These are phyloP conservation scores for Monilinia fructicola DNA, from an alignment of 2,329 filamentous ascomycete species.

Conservation along the genomic window DNA sequence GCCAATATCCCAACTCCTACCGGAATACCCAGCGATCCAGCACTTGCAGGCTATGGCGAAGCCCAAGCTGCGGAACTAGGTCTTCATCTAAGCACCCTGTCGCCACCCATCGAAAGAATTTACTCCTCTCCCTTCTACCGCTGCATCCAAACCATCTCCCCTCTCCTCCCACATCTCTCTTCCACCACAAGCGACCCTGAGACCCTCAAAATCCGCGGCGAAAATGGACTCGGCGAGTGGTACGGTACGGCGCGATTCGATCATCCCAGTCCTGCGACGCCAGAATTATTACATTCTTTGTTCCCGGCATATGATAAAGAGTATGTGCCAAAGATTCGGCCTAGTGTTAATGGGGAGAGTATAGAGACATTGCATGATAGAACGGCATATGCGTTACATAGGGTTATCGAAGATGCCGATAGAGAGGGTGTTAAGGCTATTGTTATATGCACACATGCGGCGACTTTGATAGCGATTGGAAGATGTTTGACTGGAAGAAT, in stretches of 20 bases:
- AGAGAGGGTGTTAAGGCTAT: constrained; percentile 66
- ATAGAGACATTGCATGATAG: constrained; percentile 79
- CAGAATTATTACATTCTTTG: constrained; percentile 60
- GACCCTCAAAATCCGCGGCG: constrained; percentile 51
- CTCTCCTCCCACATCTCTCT: constrained; percentile 56
- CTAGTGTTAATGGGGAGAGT: constrained; percentile 74
- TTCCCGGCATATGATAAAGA: constrained; percentile 62
- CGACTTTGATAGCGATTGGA: constrained; percentile 82
- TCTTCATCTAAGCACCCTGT: constrained; percentile 57
- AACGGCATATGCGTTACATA: constrained; percentile 66
- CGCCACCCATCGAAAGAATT: constrained; percentile 69
- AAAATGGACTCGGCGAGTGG: constrained; percentile 75
- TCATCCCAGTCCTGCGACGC: constrained; percentile 74
- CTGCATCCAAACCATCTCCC: constrained; percentile 79
- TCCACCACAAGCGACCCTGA: constrained; percentile 27
- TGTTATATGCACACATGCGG: constrained; percentile 85
- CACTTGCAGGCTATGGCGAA: constrained; percentile 83
- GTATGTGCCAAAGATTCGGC: constrained; percentile 64
- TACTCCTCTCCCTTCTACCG: constrained; percentile 88
- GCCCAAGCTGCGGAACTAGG: constrained; percentile 79
- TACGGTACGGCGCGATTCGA: constrained; percentile 84
- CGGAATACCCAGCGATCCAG: constrained; percentile 82
- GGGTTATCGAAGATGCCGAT: constrained; percentile 73
- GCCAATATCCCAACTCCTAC: constrained; percentile 76
- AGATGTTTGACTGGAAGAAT: constrained; percentile 75